Base-by-base conservation (phyloP, 345 rosid genomes). In the Stellera chamaejasme region DNA sequence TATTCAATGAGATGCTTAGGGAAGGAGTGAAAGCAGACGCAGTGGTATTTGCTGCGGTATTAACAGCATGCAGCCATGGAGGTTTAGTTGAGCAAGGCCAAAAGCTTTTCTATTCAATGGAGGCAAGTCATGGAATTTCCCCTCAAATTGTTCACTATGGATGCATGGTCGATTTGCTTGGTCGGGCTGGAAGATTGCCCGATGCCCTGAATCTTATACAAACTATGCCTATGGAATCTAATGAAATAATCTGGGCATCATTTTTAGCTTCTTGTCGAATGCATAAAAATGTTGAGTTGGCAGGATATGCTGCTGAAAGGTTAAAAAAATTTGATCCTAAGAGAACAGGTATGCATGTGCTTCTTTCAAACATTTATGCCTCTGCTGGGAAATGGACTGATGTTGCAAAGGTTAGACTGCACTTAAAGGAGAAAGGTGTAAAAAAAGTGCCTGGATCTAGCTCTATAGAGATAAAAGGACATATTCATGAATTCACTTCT, bases 151-250 rank as follows among this genome's bases (percentile, higher is more conserved):
- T 76, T 27, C 87, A 81, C 60, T 81, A 76, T 43, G 87, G 87
- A 3, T 81, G 83, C 50, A 64, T 81, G 73, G 87, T 81, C 61
- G 87, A 82, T 63, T 27, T 82, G 61, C 75, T 76, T 11, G 84
- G 80, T 27, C 80, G 87, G 49, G 80, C 82, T 56, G 84, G 84
- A 52, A 48, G 67, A 52, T 42, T 74, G 46, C 64, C 25, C 43
- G 73, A 81, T 74, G 82, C 87, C 23, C 48, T 78, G n/a, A 67
- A 66, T 53, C 70, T 78, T 44, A 72, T 78, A 55, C 60, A 74
- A 53, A 27, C 62, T 54, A 72, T 82, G 87, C 82, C 75, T 14
- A 54, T 71, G 60, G 73, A 76, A 52, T 76, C 87, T 36, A 76
- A 82, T 63, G 84, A 71, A 12, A 76, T 78, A 52, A 76, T 81